Evolutionary conservation across 495 filamentous ascomycete genomes (phyloP).

Genomic region (Penicillium chermesinum): DNA sequence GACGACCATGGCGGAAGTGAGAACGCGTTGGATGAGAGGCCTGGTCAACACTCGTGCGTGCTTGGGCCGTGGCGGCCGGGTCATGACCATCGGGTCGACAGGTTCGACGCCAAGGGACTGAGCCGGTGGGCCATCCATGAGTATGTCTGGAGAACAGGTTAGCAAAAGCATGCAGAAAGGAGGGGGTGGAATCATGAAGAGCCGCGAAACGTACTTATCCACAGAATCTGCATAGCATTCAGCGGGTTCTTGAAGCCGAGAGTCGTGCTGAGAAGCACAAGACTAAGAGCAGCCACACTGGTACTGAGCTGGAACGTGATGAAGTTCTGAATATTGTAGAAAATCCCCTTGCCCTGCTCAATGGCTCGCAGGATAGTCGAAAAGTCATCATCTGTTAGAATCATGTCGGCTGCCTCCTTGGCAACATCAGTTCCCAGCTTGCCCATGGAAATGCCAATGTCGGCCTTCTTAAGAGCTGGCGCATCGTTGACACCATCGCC

Average conservation of each 20-base stretch:
- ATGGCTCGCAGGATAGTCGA: slow-evolving; percentile 94
- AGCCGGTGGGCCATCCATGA: slow-evolving; percentile 97
- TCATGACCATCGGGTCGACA: slow-evolving; percentile 93
- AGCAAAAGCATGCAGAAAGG: slow-evolving; percentile 2
- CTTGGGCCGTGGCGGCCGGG: slow-evolving; percentile 76
- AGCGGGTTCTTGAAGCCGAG: slow-evolving; percentile 89
- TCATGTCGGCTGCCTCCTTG: slow-evolving; percentile 99
- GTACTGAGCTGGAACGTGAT: slow-evolving; percentile 98
- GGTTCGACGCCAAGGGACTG: slow-evolving; percentile 96
- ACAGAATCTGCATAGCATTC: slow-evolving; percentile 98
- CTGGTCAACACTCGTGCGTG: slow-evolving; percentile 82
- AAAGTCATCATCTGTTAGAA: slow-evolving; percentile 95
- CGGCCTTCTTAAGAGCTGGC: slow-evolving; percentile 92
- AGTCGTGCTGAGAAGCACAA: slow-evolving; percentile 87
- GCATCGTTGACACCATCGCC: slow-evolving; percentile 98
- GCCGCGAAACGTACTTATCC: slow-evolving; percentile 90
- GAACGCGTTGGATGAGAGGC: slow-evolving; percentile 72
- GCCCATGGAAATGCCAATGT: slow-evolving; percentile 98
- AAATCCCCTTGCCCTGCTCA: slow-evolving; percentile 98
- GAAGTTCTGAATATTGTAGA: slow-evolving; percentile 99
- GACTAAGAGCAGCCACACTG: slow-evolving; percentile 84
- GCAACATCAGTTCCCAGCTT: slow-evolving; percentile 92
- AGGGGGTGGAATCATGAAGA: too few species aligned
- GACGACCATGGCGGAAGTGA: slow-evolving; percentile 84
- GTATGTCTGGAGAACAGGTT: slow-evolving; percentile 67